A percentile compares a stretch with the other conserved stretches of the same genome.
Conservation (phyloP, 495 filamentous ascomycete species). For the Aspergillus carlsbadensis region DNA sequence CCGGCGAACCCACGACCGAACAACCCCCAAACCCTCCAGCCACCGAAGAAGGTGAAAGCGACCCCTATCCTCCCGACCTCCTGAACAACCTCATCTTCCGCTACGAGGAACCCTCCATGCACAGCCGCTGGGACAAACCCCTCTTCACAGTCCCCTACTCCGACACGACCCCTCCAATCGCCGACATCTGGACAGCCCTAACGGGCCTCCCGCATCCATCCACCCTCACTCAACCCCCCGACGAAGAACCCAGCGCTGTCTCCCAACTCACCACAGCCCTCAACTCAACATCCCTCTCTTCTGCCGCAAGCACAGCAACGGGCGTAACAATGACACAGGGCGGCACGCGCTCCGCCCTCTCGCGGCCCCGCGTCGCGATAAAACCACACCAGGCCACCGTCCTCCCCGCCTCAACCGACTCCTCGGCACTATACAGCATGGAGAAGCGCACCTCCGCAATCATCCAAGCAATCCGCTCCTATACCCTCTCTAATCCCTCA, state of each 20-base stretch:
- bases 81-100: conserved; percentile 93
- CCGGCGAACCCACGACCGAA: conserved; percentile 9
- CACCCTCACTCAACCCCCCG: conserved; percentile 22
- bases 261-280: conserved; percentile 29
- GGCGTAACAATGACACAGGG: conserved; percentile 20
- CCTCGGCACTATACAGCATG: conserved; percentile 80
- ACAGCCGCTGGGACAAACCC: conserved; percentile 93
- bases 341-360: conserved; percentile 13
- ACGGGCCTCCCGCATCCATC: conserved; percentile 41
- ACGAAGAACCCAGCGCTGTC: conserved; percentile 15
- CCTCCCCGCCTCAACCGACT: conserved; percentile 60
- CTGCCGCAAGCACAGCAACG: conserved; percentile 30
- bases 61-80: conserved; percentile 63
- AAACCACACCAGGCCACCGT: conserved; percentile 81
- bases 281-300: conserved; percentile 24
- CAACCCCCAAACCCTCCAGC: not conserved
- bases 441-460: conserved; percentile 84
- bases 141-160: conserved; percentile 85
- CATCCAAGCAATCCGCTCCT: conserved; percentile 69
- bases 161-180: conserved; percentile 65
- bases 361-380: conserved; percentile 36
- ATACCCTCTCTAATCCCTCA: conserved; percentile 41
- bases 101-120: conserved; percentile 94
- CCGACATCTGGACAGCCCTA: conserved; percentile 79
- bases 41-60: conserved; percentile 37